A percentile compares a stretch with the other conserved stretches of the same genome.
Conservation (phyloP, 2,329 filamentous ascomycete genomes). For the Colletotrichum lindemuthianum region DNA sequence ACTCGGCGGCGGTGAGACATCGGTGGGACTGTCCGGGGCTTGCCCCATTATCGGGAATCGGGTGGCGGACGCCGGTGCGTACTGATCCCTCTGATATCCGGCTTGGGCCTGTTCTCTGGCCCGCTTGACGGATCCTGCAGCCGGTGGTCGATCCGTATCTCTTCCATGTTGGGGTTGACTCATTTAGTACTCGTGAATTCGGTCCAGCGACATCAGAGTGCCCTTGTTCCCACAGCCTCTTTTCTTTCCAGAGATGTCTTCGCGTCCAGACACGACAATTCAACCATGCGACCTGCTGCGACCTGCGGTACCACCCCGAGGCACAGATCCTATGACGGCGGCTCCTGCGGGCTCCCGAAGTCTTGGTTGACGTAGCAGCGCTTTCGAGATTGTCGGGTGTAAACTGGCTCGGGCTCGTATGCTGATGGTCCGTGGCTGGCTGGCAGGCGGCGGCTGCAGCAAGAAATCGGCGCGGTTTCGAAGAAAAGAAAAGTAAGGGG, state of each 20-base stretch:
- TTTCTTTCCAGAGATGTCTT: slow-evolving; percentile 33
- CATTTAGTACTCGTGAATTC: slow-evolving; percentile 56
- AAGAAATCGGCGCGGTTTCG: slow-evolving; percentile 22
- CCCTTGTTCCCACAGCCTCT: slow-evolving; percentile 36
- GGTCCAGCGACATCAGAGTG: slow-evolving; percentile 40
- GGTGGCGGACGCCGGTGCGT: slow-evolving; percentile 40
- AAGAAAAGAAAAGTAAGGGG: slow-evolving; percentile 25
- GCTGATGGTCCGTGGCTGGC: no score
- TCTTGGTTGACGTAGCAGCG: slow-evolving; percentile 18
- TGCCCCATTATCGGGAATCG: slow-evolving; percentile 38
- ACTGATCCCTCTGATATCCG: slow-evolving; percentile 44
- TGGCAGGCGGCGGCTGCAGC: slow-evolving; percentile 6
- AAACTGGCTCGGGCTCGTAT: slow-evolving; percentile 36
- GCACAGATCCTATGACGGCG: slow-evolving; percentile 18
- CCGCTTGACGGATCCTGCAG: slow-evolving; percentile 62
- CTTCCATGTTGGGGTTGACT: slow-evolving; percentile 65
- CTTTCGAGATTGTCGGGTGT: slow-evolving; percentile 29
- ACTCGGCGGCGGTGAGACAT: slow-evolving; percentile 39
- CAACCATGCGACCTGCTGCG: slow-evolving; percentile 27
- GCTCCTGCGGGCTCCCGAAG: slow-evolving; percentile 23
- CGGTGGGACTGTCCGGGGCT: slow-evolving; percentile 31
- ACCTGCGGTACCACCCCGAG: slow-evolving; percentile 27
- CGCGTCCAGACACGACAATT: slow-evolving; percentile 26
- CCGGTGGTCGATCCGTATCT: slow-evolving; percentile 58
- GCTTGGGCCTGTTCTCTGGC: slow-evolving; percentile 64